Conservation (phyloP, 2,329 filamentous ascomycete genomes). For the Trichoderma sp. region DNA sequence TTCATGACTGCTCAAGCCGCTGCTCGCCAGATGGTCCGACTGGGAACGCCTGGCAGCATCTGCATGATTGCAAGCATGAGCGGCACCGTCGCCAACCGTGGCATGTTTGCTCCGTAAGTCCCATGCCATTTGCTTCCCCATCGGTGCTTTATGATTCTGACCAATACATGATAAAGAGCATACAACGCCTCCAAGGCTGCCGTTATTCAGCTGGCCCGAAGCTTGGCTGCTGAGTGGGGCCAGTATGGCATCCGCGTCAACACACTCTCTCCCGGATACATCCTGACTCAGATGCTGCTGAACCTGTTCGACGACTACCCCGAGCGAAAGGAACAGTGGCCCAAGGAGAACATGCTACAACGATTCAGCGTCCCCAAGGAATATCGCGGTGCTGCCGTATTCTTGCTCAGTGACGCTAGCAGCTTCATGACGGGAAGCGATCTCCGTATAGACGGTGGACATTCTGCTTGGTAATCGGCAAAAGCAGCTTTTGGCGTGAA, state of each 20-base stretch:
- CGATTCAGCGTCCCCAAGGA: constrained; percentile 67
- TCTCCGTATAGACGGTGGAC: constrained; percentile 71
- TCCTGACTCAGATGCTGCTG: constrained; percentile 81
- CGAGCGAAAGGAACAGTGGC: constrained; percentile 68
- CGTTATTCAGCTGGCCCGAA: constrained; percentile 70
- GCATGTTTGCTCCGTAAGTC: constrained; percentile 61
- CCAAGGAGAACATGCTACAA: constrained; percentile 81
- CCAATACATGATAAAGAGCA: constrained; percentile 46
- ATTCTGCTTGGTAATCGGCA: constrained; percentile 56
- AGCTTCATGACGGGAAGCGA: constrained; percentile 76
- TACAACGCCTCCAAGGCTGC: constrained; percentile 79
- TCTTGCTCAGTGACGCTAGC: constrained; percentile 70
- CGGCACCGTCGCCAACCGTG: constrained; percentile 65
- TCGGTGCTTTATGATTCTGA: not conserved
- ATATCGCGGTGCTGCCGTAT: constrained; percentile 71
- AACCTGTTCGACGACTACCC: constrained; percentile 75
- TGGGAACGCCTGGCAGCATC: constrained; percentile 61
- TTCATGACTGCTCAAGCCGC: constrained; percentile 87
- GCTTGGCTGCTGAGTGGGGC: constrained; percentile 74
- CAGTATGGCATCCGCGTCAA: constrained; percentile 74
- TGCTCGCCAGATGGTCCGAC: constrained; percentile 71
- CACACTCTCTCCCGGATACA: constrained; percentile 78
- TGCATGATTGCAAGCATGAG: constrained; percentile 72
- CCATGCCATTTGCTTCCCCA: not conserved
- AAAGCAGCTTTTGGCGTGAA: not conserved